phyloP scores from a whole-genome alignment of 2,329 filamentous ascomycete genomes.

The Ilyonectria robusta region DNA sequence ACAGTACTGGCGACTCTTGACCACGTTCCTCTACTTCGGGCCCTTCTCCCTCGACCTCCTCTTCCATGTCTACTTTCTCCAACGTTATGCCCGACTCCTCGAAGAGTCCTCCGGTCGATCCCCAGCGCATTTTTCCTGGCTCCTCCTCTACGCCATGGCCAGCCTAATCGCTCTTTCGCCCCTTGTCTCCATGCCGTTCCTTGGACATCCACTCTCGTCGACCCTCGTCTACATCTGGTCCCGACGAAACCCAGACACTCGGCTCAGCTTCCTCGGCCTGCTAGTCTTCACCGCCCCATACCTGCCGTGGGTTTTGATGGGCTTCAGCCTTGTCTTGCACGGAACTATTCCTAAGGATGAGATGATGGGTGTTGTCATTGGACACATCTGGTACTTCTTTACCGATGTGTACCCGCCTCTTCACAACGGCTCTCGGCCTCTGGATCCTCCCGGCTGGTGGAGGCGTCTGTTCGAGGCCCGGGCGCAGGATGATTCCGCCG shows the following conservation, averaged over 20 bases:
- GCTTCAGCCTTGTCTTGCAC: conserved; percentile 92
- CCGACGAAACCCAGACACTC: conserved; percentile 90
- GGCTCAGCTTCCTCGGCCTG: conserved; percentile 89
- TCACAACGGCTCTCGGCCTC: conserved; percentile 85
- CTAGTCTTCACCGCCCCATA: conserved; percentile 95
- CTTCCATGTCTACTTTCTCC: conserved; percentile 98
- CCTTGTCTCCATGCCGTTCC: conserved; percentile 90
- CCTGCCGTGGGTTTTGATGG: conserved; percentile 95
- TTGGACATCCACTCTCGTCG: conserved; percentile 93
- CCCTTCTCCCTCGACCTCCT: conserved; percentile 93
- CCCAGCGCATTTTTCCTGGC: conserved; percentile 94
- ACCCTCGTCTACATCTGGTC: conserved; percentile 99
- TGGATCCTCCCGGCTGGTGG: conserved; percentile 95
- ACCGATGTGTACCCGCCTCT: conserved; percentile 95
- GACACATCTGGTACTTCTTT: conserved; percentile 99
- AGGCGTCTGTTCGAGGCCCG: conserved; percentile 83
- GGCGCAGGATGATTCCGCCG: conserved; percentile 62
- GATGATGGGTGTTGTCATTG: conserved; percentile 93
- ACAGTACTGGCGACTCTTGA: conserved; percentile 96
- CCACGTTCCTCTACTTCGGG: conserved; percentile 97
- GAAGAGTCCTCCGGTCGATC: conserved; percentile 95
- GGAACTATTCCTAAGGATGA: conserved; percentile 94
- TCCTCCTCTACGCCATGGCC: conserved; percentile 86
- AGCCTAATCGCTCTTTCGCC: conserved; percentile 87
- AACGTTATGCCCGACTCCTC: conserved; percentile 93